Percentiles rank a stretch among this genome's conserved stretches.
Conservation (phyloP, 495 filamentous ascomycete genomes). For the Bacidia rubella region DNA sequence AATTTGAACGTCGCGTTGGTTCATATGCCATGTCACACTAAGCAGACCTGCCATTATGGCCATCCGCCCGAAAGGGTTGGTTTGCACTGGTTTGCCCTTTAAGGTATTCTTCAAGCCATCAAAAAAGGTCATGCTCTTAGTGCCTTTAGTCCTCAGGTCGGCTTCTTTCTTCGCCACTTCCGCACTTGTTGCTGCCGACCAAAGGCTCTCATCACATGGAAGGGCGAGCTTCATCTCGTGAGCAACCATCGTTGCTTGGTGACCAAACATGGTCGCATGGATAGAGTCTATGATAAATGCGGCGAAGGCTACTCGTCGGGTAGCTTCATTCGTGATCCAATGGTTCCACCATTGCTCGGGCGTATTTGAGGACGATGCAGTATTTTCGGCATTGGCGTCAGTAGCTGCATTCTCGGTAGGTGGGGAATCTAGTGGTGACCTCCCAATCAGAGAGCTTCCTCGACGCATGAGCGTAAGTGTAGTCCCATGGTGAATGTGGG, state of each 20-base stretch:
- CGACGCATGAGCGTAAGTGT: conserved; percentile 91
- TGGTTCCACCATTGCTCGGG: conserved; percentile 90
- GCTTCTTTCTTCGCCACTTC: conserved; percentile 83
- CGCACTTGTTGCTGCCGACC: conserved; percentile 79
- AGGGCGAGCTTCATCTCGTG: conserved; percentile 88
- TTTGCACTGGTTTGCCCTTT: conserved; percentile 74
- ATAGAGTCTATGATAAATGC: conserved; percentile 94
- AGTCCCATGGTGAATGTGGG: conserved; percentile 93
- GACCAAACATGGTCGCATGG: conserved; percentile 96
- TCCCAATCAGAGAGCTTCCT: conserved; percentile 83
- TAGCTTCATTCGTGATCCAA: conserved; percentile 93
- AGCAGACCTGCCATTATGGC: conserved; percentile 91
- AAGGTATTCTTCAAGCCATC: conserved; percentile 86
- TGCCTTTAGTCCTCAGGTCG: conserved; percentile 65
- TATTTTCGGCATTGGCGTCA: conserved; percentile 35
- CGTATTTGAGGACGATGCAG: conserved; percentile 47
- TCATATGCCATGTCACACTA: conserved; percentile 95
- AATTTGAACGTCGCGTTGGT: conserved; percentile 89
- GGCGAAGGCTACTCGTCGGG: conserved; percentile 78
- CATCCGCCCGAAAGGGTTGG: conserved; percentile 88
- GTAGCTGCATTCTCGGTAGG: conserved; percentile 52
- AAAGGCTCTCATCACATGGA: conserved; percentile 86
- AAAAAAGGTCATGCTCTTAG: conserved; percentile 77
- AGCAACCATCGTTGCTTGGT: conserved; percentile 92
- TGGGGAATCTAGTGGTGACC: conserved; percentile 74